These are phyloP conservation scores for Paraglomus occultum DNA, from an alignment of 192 early-diverging fungal species.

Conservation along the genomic window DNA sequence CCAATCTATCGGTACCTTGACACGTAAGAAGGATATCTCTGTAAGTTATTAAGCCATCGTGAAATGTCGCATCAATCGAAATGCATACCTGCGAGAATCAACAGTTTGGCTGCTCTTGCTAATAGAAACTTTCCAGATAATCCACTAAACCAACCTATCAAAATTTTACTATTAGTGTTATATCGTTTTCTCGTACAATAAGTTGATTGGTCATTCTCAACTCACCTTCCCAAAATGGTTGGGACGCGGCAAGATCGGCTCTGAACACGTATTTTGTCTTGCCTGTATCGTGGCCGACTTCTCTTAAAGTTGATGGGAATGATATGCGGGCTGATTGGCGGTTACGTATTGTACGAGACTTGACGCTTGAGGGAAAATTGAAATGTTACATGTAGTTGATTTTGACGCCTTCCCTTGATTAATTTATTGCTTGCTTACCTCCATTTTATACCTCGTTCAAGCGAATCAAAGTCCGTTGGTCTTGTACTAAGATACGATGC, in stretches of 20 bases:
- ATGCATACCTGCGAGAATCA: slow-evolving; percentile 61
- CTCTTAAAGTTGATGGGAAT: slow-evolving; percentile 59
- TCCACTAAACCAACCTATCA: slow-evolving; percentile 58
- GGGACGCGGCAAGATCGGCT: slow-evolving; percentile 58
- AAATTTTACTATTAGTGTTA: slow-evolving; percentile 7
- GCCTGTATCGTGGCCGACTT: slow-evolving; percentile 25
- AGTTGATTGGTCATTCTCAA: not conserved
- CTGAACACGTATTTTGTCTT: slow-evolving; percentile 51
- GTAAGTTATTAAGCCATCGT: too few species aligned
- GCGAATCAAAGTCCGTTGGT: slow-evolving; percentile 46
- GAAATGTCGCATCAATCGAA: not conserved
- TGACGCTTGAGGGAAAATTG: slow-evolving; percentile 42
- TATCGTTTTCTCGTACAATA: not conserved
- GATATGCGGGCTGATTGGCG: slow-evolving; percentile 68
- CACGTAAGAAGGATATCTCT: not conserved
- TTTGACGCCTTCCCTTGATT: not conserved
- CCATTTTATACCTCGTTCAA: slow-evolving; percentile 56
- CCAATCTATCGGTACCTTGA: slow-evolving; percentile 66
- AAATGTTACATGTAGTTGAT: slow-evolving; percentile 12
- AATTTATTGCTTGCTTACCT: slow-evolving; percentile 37
- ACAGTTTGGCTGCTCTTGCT: slow-evolving; percentile 57
- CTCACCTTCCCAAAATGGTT: slow-evolving; percentile 67
- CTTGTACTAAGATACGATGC: slow-evolving; percentile 42
- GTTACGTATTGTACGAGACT: slow-evolving; percentile 62
- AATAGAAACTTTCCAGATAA: slow-evolving; percentile 70